These are phyloP conservation scores for Aspergillus felis DNA, from an alignment of 2,329 filamentous ascomycete genomes.

Conservation along the genomic window DNA sequence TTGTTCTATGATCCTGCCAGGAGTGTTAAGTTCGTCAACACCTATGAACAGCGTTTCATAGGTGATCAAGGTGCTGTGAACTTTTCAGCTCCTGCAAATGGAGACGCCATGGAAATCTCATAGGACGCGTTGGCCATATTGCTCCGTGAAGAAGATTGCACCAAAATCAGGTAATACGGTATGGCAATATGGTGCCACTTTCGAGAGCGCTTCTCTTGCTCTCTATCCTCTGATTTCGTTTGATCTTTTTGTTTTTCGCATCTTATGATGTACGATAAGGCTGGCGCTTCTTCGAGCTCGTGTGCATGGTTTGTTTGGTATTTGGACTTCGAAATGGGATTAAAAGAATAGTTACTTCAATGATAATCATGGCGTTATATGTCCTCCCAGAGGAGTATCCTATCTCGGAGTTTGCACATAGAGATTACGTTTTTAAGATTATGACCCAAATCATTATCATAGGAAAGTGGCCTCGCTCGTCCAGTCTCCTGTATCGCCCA, in stretches of 20 bases:
- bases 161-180: background rate
- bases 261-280: constrained; percentile 37
- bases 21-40: constrained; percentile 84
- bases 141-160: background rate
- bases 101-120: constrained; percentile 68
- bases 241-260: constrained; percentile 20
- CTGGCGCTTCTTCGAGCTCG: constrained; percentile 31
- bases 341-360: constrained; percentile 14
- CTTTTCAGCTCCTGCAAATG: constrained; percentile 53
- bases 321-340: constrained; percentile 19
- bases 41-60: constrained; percentile 91
- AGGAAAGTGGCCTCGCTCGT: constrained; percentile 49
- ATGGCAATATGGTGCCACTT: background rate
- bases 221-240: constrained; percentile 14
- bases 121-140: constrained; percentile 26
- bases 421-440: background rate
- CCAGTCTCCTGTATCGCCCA: constrained; percentile 56
- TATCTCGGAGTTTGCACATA: constrained; percentile 8
- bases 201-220: constrained; percentile 15
- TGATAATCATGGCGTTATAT: constrained; percentile 19
- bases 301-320: constrained; percentile 19
- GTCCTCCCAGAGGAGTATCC: constrained; percentile 6
- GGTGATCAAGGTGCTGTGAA: constrained; percentile 78
- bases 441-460: constrained; percentile 31
- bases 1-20: constrained; percentile 88